Evolutionary conservation across 371 early-diverging fungal genomes (phyloP).

Genomic region (Batkoa obscura): DNA sequence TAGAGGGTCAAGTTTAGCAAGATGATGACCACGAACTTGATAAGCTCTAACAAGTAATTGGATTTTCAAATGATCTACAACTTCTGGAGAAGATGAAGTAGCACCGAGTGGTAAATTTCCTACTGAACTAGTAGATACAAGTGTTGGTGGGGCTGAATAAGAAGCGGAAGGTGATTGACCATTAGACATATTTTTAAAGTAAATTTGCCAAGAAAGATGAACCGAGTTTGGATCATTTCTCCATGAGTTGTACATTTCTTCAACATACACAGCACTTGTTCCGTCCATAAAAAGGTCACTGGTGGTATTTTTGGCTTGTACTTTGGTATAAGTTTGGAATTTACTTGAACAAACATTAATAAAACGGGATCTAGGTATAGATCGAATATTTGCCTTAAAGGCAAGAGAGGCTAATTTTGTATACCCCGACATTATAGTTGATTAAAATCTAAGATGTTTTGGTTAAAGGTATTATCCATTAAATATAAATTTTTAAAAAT

Average conservation of each 20-base stretch:
- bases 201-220: slow-evolving; percentile 90
- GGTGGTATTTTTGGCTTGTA: background rate
- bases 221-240: slow-evolving; percentile 75
- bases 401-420: too few relatives aligned
- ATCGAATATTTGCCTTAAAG: too few relatives aligned
- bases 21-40: slow-evolving; percentile 90
- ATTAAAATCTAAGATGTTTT: too few relatives aligned
- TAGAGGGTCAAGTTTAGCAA: slow-evolving; percentile 85
- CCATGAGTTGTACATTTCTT: slow-evolving; percentile 93
- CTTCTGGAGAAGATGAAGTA: slow-evolving; percentile 24
- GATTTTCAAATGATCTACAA: slow-evolving; percentile 92
- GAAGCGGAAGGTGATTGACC: slow-evolving; percentile 51
- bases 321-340: too few relatives aligned
- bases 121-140: slow-evolving; percentile 17
- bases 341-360: too few relatives aligned
- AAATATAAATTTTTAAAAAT: too few relatives aligned
- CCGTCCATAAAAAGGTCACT: slow-evolving; percentile 54
- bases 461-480: too few relatives aligned
- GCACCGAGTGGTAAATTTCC: slow-evolving; percentile 9
- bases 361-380: too few relatives aligned
- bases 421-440: too few relatives aligned
- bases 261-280: slow-evolving; percentile 66
- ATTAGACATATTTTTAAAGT: slow-evolving; percentile 75
- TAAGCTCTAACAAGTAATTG: slow-evolving; percentile 93
- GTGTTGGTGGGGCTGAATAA: slow-evolving; percentile 60